phyloP scores from a whole-genome alignment of 352 stramenopile species.

The Aphanomyces astaci region DNA sequence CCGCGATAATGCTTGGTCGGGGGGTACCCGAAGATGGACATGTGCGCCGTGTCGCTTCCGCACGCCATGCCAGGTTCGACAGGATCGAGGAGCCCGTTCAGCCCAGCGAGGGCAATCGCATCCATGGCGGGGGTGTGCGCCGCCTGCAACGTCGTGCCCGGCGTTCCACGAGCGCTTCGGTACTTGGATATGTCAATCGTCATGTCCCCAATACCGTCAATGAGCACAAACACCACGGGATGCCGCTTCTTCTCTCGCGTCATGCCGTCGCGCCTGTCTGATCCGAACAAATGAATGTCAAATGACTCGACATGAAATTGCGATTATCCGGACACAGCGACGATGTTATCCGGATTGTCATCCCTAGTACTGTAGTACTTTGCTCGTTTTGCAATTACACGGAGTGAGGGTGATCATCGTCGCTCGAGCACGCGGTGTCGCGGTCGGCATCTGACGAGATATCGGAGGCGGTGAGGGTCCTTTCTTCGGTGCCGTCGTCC shows the following conservation, averaged over 20 bases:
- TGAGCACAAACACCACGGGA: conserved; percentile 78
- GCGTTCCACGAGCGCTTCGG: not conserved
- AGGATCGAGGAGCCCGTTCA: conserved; percentile 78
- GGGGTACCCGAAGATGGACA: conserved; percentile 86
- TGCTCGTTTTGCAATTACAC: no score
- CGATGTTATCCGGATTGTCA: not conserved
- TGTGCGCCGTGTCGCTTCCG: conserved; percentile 82
- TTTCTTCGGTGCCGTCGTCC: not conserved
- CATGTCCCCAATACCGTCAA: conserved; percentile 76
- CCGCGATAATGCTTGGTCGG: conserved; percentile 73
- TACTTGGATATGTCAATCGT: conserved; percentile 32
- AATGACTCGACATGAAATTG: not conserved
- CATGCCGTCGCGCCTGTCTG: not conserved
- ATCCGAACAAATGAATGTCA: not conserved
- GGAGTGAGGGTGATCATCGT: no score
- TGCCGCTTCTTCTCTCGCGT: conserved; percentile 11
- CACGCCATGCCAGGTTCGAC: conserved; percentile 78
- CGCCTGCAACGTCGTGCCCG: conserved; percentile 58
- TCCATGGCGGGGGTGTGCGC: conserved; percentile 77
- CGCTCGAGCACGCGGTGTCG: no score
- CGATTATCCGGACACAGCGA: not conserved
- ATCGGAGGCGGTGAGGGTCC: not conserved
- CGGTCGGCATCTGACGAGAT: not conserved
- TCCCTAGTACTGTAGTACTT: no score
- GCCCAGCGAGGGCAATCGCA: conserved; percentile 64